Evolutionary conservation across 2,329 filamentous ascomycete species (phyloP).

Genomic region (Colletotrichum sp.): DNA sequence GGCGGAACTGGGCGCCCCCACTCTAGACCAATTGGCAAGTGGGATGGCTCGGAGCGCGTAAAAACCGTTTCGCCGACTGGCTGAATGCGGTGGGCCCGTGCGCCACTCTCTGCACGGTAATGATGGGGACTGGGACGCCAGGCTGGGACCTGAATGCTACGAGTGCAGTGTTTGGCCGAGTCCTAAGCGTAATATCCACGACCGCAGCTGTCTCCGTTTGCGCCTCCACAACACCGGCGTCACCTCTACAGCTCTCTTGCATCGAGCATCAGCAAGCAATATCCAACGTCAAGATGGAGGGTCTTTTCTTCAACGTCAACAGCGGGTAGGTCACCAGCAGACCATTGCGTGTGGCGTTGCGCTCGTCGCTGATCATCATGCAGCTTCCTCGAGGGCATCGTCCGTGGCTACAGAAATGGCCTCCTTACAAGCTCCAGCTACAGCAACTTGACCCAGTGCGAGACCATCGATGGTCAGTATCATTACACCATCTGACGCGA

Average conservation of each 20-base stretch:
- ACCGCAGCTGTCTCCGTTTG: constrained; percentile 12
- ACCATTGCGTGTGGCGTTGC: constrained; percentile 3
- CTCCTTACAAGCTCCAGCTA: constrained; percentile 92
- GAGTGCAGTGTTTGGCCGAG: neutral
- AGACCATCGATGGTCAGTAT: constrained; percentile 86
- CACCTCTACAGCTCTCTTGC: neutral
- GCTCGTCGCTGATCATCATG: constrained; percentile 21
- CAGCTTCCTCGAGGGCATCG: constrained; percentile 96
- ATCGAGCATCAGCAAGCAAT: constrained; percentile 1
- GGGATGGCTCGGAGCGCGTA: constrained; percentile 19
- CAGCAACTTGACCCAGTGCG: constrained; percentile 95
- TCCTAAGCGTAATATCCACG: constrained; percentile 4
- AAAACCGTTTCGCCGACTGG: constrained; percentile 12
- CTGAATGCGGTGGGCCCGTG: neutral
- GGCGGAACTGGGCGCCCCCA: constrained; percentile 14
- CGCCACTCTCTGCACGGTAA: constrained; percentile 1
- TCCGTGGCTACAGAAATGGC: constrained; percentile 94
- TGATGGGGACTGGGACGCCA: neutral
- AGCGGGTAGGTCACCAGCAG: constrained; percentile 68
- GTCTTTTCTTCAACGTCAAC: constrained; percentile 92
- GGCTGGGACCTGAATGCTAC: constrained; percentile 13
- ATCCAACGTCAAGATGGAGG: constrained; percentile 70
- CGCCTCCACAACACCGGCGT: constrained; percentile 19
- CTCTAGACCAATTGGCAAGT: constrained; percentile 20
- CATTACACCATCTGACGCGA: constrained; percentile 5